phyloP scores from a whole-genome alignment of 83 land plant genomes.

The Thuja plicata region DNA sequence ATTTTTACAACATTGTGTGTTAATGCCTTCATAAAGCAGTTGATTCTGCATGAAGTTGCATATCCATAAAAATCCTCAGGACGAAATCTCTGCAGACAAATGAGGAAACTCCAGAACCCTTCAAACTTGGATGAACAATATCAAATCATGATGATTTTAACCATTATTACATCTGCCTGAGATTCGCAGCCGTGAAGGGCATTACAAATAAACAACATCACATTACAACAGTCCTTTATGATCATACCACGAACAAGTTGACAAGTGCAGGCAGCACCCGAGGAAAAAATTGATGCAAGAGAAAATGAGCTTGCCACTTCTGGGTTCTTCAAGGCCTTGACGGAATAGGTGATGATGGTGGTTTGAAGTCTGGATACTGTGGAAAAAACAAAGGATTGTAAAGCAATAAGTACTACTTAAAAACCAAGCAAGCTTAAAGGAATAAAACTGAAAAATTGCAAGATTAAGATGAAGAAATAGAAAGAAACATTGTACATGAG shows the following conservation, averaged over 20 bases:
- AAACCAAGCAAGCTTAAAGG: neutral
- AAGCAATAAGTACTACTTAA: neutral
- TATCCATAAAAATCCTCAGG: neutral
- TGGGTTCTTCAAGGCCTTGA: slow-evolving; percentile 7
- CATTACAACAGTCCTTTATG: neutral
- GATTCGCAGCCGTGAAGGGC: neutral
- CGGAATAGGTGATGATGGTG: slow-evolving; percentile 7
- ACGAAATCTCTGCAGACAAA: neutral
- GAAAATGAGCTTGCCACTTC: neutral
- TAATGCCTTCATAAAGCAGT: slow-evolving; percentile 11
- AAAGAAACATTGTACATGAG: neutral
- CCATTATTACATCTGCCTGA: neutral
- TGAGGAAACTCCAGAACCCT: neutral
- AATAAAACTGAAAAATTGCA: neutral
- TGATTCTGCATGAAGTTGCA: slow-evolving; percentile 11
- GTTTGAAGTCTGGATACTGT: slow-evolving; percentile 10
- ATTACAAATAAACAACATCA: neutral
- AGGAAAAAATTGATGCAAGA: neutral
- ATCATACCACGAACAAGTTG: neutral
- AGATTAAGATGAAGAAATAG: neutral
- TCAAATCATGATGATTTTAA: neutral
- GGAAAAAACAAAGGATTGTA: neutral
- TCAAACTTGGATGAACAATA: neutral
- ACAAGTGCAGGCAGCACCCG: neutral
- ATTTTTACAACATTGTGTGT: neutral